Conservation (phyloP, 306 rosid genomes). For the Coriaria nepalensis region DNA sequence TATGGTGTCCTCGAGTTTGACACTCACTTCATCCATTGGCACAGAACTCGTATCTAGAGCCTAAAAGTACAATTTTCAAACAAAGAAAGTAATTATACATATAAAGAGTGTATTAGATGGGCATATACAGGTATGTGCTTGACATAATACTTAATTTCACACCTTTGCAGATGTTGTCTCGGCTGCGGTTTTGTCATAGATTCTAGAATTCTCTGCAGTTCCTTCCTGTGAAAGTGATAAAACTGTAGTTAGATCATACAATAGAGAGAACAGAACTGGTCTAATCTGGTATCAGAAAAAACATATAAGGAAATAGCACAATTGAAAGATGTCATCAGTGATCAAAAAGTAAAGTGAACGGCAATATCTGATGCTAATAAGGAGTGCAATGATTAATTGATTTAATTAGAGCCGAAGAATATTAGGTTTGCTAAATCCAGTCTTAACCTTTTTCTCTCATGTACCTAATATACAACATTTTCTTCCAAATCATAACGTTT, state of each 20-base stretch:
- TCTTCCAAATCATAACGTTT: too few species aligned
- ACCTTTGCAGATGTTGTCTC: constrained; percentile 45
- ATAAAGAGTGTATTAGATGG: neutral
- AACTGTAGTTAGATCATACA: neutral
- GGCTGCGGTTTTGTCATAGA: constrained; percentile 28
- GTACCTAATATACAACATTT: too few species aligned
- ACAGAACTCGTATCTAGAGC: constrained; percentile 43
- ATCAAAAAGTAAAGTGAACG: too few species aligned
- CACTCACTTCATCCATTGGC: constrained; percentile 33
- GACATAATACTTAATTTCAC: constrained; percentile 23
- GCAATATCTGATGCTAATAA: too few species aligned
- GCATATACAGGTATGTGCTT: neutral
- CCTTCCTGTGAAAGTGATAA: constrained; percentile 22
- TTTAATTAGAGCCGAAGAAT: too few species aligned
- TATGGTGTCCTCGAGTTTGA: constrained; percentile 41
- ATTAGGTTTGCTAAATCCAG: too few species aligned
- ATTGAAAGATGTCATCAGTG: too few species aligned
- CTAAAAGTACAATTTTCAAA: constrained; percentile 29
- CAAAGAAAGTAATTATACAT: constrained; percentile 1
- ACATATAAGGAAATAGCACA: too few species aligned
- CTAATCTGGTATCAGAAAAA: too few species aligned
- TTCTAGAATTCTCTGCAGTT: constrained; percentile 36
- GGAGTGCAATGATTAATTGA: too few species aligned
- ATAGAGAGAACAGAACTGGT: too few species aligned
- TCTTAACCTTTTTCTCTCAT: too few species aligned